Evolutionary conservation across 352 stramenopile genomes (phyloP), one percentile per base, ranked within the genome.

Genomic region (Globisporangium cystogenes): DNA sequence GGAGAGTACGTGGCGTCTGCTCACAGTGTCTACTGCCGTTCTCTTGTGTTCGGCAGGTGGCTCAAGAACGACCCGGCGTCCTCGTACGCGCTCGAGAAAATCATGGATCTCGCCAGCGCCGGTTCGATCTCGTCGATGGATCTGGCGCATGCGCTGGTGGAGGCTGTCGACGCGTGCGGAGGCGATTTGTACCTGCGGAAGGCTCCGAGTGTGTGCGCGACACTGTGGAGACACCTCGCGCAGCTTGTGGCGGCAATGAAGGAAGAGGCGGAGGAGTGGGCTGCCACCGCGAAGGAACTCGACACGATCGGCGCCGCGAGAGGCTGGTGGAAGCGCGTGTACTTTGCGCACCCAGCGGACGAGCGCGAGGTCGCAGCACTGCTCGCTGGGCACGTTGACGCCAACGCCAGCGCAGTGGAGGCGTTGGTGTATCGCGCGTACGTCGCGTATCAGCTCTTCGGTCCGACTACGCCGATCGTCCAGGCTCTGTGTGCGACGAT

Each of bases 281-380:
- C 43, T 15, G 21, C 37, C 21, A 3, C 26, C 53, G 11, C 10
- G 6, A 12, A 53, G 6, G 33, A 52, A 29, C n/a, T 55, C 11
- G 15, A 7, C 11, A 12, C 15, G 11, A 35, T 69, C 21, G 51
- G 53, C 18, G 29, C 23, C 4, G 42, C 53, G 16, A 31, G 68
- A 62, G 24, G 59, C 18, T 92, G 81, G 81, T 92, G 81, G 81
- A 79, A 76, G 26, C 59, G 67, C n/a, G 45, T 78, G 1, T 92
- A 72, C 55, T 83, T 88, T 44, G 65, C 64, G 7, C 70, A 65
- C 37, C 75, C 75, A 24, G 55, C 52, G 15, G 70, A 57, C 0
- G 15, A 47, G 23, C 45, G 71, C 1, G 65, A 82, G 60, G 66
- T 68, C 10, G n/a, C 53, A 23, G 46, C 53, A 36, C 48, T 75